Base-by-base conservation (phyloP, 331 rosid genomes). In the Malus hybrid region DNA sequence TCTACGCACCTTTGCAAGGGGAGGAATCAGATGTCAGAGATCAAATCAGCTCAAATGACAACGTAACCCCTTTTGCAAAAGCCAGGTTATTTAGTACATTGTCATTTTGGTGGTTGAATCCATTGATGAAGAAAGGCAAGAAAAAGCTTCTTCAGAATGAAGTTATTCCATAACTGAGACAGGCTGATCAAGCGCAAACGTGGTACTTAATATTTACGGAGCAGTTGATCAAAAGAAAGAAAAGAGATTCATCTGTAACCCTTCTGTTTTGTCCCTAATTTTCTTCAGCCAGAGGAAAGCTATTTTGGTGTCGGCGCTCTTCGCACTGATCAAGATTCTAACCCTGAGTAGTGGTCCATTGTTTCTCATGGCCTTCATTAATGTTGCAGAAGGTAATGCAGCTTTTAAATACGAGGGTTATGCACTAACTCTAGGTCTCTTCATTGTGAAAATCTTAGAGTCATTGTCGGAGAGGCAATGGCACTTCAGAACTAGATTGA, bases 31-130 rank as follows among this genome's bases (percentile, higher is more conserved):
- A 36, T 36, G 10, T 36, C 42, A 36, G 42, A 9, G 78, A 42
- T 20, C 76, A 82, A 16, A 69, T 9, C 63, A 77, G 29, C 57
- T 27, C 72, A 64, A 31, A 10, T 55, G 61, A 75, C 65, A 36
- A 32, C 44, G 74, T 82, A 2, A 86, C 89, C 29, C 88, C 82
- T 57, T 86, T 88, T 77, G 79, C 88, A 18, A 77, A 80, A 59
- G 85, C 88, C 73, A 87, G 92, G 67, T 78, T 80, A 31, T 63
- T 83, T 10, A 83, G 89, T 59, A 63, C 14, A 33, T 75, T 83
- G 48, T 77, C 83, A 1, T 88, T 90, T 81, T 83, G 90, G 88
- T 90, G 96, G 92, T 44, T 90, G 76, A 87, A 88, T 88, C 83
- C 89, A 7, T 60, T 90, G 76, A 84, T 90, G 92, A 85, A 78